Conservation (phyloP, 306 rosid species). For the Citrullus colocynthis region DNA sequence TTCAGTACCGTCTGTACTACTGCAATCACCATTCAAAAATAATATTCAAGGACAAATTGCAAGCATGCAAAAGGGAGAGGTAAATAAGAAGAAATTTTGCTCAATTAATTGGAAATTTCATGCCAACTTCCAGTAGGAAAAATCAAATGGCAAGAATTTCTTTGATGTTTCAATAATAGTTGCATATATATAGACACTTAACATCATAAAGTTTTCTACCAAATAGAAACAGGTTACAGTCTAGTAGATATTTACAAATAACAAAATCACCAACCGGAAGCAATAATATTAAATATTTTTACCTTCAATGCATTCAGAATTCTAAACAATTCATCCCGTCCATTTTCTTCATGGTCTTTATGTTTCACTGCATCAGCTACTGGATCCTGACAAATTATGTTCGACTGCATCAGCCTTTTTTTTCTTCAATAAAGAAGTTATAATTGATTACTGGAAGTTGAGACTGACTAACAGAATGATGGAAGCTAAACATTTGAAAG, state of each 20-base stretch:
- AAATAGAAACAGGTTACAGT: neutral
- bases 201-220: neutral
- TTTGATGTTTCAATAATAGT: neutral
- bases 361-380: conserved; percentile 40
- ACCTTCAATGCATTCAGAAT: conserved; percentile 65
- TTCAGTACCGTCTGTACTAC: neutral
- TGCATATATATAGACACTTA: neutral
- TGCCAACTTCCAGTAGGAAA: neutral
- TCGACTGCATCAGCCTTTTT: too few relatives aligned
- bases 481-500: neutral
- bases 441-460: neutral
- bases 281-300: neutral
- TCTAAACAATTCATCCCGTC: conserved; percentile 31
- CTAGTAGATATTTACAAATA: neutral
- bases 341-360: conserved; percentile 35
- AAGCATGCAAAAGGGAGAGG: neutral
- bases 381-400: conserved; percentile 33
- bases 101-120: neutral
- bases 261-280: neutral
- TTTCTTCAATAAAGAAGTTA: neutral
- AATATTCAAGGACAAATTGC: neutral
- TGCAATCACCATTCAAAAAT: conserved; percentile 1
- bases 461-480: neutral
- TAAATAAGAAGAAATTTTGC: neutral
- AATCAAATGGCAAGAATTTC: neutral